These are phyloP conservation scores for Graphilbum fragrans DNA, from an alignment of 2,329 filamentous ascomycete species.

Conservation along the genomic window DNA sequence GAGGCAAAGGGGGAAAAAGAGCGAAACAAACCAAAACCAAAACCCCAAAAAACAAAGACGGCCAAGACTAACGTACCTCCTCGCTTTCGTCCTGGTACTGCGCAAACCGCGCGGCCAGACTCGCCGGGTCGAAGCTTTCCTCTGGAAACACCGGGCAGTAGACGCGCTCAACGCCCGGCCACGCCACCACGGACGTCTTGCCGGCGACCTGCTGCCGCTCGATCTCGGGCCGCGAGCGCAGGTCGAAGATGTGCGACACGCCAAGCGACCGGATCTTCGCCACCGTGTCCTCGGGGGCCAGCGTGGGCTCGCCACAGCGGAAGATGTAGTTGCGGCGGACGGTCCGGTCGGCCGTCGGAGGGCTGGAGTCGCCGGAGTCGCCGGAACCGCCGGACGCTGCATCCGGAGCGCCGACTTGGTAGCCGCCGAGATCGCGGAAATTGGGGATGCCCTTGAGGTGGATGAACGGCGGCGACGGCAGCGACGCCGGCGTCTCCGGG, in stretches of 20 bases:
- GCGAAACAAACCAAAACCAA: no score
- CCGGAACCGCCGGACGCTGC: not conserved
- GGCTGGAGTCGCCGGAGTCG: no score
- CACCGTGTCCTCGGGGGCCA: conserved; percentile 40
- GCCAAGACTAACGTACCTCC: conserved; percentile 26
- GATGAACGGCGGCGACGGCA: conserved; percentile 34
- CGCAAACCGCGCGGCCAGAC: conserved; percentile 45
- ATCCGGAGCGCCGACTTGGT: conserved; percentile 23
- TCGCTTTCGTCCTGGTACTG: conserved; percentile 44
- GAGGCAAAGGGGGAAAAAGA: conserved; percentile 15
- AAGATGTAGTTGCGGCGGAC: conserved; percentile 33
- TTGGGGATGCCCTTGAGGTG: conserved; percentile 48
- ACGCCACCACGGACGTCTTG: conserved; percentile 21
- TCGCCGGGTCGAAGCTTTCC: conserved; percentile 48
- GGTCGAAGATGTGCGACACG: conserved; percentile 56
- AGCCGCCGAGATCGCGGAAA: conserved; percentile 56
- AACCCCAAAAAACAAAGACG: no score
- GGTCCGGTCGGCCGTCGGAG: no score
- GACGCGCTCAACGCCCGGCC: conserved; percentile 38
- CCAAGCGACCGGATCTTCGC: conserved; percentile 38
- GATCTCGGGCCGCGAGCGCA: conserved; percentile 52
- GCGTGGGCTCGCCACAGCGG: conserved; percentile 56
- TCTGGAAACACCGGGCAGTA: conserved; percentile 55
- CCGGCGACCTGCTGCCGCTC: conserved; percentile 24
- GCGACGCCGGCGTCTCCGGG: conserved; percentile 6